Evolutionary conservation across 345 rosid genomes (phyloP).

Genomic region (Fremontodendron californicum): DNA sequence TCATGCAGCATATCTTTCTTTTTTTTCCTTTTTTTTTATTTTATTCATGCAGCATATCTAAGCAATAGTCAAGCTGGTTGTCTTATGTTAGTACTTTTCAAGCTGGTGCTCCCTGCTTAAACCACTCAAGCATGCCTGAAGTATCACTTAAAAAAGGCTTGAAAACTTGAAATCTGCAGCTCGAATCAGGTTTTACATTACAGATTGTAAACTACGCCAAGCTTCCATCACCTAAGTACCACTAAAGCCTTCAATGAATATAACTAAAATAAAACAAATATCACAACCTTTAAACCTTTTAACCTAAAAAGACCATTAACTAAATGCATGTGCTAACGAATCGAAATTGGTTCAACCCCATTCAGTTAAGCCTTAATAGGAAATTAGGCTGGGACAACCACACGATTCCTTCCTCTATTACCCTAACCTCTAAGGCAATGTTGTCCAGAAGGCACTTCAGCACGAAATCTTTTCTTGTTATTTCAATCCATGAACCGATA

Average conservation of each 20-base stretch:
- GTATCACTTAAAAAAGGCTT: background rate
- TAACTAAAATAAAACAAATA: background rate
- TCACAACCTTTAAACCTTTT: background rate
- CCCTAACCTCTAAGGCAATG: background rate
- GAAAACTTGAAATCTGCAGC: background rate
- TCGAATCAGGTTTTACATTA: background rate
- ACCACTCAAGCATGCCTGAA: background rate
- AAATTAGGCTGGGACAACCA: background rate
- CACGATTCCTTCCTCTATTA: background rate
- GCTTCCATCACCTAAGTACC: background rate
- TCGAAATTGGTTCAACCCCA: background rate
- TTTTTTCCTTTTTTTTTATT: too few relatives aligned
- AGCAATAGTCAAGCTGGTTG: background rate
- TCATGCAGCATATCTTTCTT: background rate
- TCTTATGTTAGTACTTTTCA: background rate
- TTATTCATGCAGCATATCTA: too few relatives aligned
- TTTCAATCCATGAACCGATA: background rate
- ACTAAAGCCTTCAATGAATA: background rate
- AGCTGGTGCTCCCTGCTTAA: background rate
- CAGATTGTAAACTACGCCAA: background rate
- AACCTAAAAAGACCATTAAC: background rate
- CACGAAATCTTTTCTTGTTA: background rate
- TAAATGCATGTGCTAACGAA: background rate
- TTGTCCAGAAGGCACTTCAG: background rate
- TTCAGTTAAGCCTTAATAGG: background rate